Evolutionary conservation across 345 rosid species (phyloP), one percentile per base, ranked within the genome.

Genomic region (Eucalyptus cloeziana): DNA sequence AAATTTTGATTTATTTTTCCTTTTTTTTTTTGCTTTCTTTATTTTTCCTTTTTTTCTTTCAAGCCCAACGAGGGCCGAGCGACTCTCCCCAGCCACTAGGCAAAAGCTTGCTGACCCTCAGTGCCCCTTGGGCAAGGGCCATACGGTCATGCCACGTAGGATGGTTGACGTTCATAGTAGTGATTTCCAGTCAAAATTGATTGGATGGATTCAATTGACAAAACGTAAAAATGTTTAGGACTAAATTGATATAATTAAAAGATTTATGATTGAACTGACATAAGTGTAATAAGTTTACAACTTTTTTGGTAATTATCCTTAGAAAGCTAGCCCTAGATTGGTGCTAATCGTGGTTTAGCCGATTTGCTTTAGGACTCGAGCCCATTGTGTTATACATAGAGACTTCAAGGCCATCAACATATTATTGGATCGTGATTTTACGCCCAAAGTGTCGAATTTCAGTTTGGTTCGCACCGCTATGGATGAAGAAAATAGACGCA

Each of bases 361-460:
- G 94, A 97, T 92, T 93, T 97, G 85, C 98, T 96, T 85, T 97
- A 96, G 93, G 99, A 96, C 91, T 96, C 98, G 8, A 96, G 98
- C 90, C 98, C 99, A 8, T 52, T 93, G 94, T 43, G 98, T 96
- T 80, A 96, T 96, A 88, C 98, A 96, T 88, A 91, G 99, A 92
- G 99, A 97, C 92, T 97, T 97, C 93, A 96, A 97, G 93, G 89
- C 99, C 10, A 96, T 96, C 94, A 97, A 97, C 92, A 96, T 97
- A 90, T 93, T 97, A 92, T 91, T 96, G 91, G 99, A 96, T 89
- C 90, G 92, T 83, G 99, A 96, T 92, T 97, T 95, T 91, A 96
- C 95, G 2, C 97, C 99, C 89, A 96, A 96, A 92, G 98, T 96
- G 30, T 95, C 97, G 0, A 98, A 96, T 91, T 97, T 96, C 83